Conservation (phyloP, 768 basidiomycete genomes). For the Daedaleopsis nitida region DNA sequence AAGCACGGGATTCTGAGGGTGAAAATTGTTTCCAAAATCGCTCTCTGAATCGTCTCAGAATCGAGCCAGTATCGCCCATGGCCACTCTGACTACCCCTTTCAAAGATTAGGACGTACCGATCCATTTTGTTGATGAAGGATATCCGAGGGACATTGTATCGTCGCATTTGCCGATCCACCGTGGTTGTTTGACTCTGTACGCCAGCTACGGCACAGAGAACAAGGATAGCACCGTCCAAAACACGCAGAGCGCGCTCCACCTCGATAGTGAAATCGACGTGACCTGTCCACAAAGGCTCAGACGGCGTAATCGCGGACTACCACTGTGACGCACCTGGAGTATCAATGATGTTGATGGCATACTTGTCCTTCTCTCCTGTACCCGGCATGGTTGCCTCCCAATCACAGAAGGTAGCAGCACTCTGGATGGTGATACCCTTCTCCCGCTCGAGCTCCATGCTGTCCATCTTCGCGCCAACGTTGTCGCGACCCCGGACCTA, state of each 20-base stretch:
- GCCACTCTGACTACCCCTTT: no score
- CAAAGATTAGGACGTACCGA: constrained; percentile 45
- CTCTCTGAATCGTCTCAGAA: no score
- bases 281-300: constrained; percentile 55
- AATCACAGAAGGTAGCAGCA: constrained; percentile 98
- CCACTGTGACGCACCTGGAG: constrained; percentile 64
- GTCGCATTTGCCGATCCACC: constrained; percentile 97
- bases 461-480: constrained; percentile 99
- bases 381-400: constrained; percentile 70
- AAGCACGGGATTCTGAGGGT: no score
- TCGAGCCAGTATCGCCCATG: no score
- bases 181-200: constrained; percentile 99
- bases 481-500: constrained; percentile 92
- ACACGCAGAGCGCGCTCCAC: constrained; percentile 97
- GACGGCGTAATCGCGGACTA: not conserved
- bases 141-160: constrained; percentile 93
- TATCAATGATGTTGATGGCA: constrained; percentile 98
- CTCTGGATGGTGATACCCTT: constrained; percentile 99
- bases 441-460: constrained; percentile 97
- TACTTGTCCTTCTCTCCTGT: constrained; percentile 76
- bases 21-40: no score
- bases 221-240: constrained; percentile 93
- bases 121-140: constrained; percentile 99
- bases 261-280: constrained; percentile 99
- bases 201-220: constrained; percentile 95